A percentile compares a stretch with the other conserved stretches of the same genome.
phyloP scores from a whole-genome alignment of 2,329 filamentous ascomycete genomes.

The Colletotrichum orbiculare region DNA sequence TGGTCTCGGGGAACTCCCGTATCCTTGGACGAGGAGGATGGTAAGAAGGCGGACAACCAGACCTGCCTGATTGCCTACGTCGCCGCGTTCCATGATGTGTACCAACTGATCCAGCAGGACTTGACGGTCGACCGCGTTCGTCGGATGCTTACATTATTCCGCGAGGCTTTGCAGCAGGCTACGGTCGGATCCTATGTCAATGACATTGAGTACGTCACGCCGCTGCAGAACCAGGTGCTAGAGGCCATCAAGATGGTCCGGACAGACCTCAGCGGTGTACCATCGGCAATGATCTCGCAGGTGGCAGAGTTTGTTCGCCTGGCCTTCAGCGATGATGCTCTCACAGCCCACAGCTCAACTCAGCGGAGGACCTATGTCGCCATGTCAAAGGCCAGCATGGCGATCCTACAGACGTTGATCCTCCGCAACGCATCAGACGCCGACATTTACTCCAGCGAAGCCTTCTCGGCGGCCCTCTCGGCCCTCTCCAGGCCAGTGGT shows the following conservation, averaged over 20 bases:
- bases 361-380: conserved; percentile 85
- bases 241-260: conserved; percentile 75
- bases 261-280: conserved; percentile 72
- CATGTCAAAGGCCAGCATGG: conserved; percentile 85
- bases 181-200: conserved; percentile 74
- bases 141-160: conserved; percentile 77
- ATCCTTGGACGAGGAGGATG: conserved; percentile 47
- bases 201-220: conserved; percentile 79
- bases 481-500: conserved; percentile 77
- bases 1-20: conserved; percentile 75
- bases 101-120: conserved; percentile 75
- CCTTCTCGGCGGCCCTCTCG: conserved; percentile 72
- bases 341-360: conserved; percentile 44
- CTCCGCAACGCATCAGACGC: conserved; percentile 67
- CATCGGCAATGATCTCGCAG: conserved; percentile 74
- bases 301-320: conserved; percentile 78
- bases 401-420: conserved; percentile 71
- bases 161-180: conserved; percentile 76
- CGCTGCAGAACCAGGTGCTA: conserved; percentile 76
- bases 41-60: conserved; percentile 73
- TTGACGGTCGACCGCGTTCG: conserved; percentile 72
- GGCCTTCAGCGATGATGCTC: conserved; percentile 65
- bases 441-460: conserved; percentile 77
- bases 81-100: conserved; percentile 79
- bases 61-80: conserved; percentile 89